phyloP scores from a whole-genome alignment of 768 basidiomycete genomes.

The Termitomyces sp. region DNA sequence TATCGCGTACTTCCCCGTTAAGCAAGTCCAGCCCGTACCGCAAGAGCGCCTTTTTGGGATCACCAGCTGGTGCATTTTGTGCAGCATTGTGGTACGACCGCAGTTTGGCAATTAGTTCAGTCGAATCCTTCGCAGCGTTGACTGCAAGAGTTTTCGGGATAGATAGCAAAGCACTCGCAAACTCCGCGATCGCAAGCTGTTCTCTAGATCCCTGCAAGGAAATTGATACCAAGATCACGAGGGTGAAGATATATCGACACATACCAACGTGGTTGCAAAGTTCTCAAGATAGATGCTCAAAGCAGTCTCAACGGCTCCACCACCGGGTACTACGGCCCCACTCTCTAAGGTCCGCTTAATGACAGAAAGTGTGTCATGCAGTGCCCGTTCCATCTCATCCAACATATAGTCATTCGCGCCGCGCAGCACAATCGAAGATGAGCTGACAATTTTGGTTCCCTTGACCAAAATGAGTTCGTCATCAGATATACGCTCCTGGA shows the following conservation, averaged over 20 bases:
- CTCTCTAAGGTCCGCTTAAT: constrained; percentile 98
- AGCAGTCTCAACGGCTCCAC: constrained; percentile 96
- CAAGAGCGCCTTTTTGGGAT: constrained; percentile 86
- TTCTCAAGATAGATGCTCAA: constrained; percentile 97
- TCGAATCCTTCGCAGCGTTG: constrained; percentile 98
- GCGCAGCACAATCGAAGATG: constrained; percentile 87
- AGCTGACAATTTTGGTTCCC: constrained; percentile 95
- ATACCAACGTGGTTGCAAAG: constrained; percentile 94
- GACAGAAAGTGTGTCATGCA: constrained; percentile 92
- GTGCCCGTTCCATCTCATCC: constrained; percentile 97
- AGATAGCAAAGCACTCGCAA: constrained; percentile 85
- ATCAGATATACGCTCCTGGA: constrained; percentile 96
- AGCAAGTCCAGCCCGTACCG: constrained; percentile 94
- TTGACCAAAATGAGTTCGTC: constrained; percentile 97
- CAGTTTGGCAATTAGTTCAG: constrained; percentile 94
- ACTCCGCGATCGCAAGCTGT: constrained; percentile 99
- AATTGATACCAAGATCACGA: constrained; percentile 8
- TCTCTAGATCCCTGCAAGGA: constrained; percentile 85
- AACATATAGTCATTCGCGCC: constrained; percentile 99
- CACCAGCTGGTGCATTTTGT: constrained; percentile 85
- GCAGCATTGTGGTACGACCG: constrained; percentile 97
- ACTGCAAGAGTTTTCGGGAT: constrained; percentile 97
- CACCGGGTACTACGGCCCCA: constrained; percentile 93
- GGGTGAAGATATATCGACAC: constrained; percentile 22
- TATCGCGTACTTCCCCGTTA: constrained; percentile 94